Percentiles rank a stretch among this genome's conserved stretches.
Conservation (phyloP, 352 stramenopile genomes). For the Hyaloperonospora brassicae region DNA sequence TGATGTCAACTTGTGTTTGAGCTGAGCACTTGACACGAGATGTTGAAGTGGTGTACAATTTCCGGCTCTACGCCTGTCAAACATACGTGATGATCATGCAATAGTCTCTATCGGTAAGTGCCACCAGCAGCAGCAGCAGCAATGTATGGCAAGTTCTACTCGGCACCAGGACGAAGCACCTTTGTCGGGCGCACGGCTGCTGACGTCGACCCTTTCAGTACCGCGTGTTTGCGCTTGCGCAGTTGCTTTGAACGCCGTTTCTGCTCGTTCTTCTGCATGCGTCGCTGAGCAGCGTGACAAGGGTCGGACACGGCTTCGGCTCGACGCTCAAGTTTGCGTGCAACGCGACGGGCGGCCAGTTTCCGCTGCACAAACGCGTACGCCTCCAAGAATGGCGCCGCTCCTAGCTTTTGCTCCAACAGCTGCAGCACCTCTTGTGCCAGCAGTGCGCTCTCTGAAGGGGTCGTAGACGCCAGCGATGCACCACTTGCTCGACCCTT, state of each 20-base stretch:
- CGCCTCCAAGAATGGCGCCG: conserved; percentile 58
- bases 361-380: conserved; percentile 85
- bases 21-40: too few species aligned
- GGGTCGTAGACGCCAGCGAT: conserved; percentile 16
- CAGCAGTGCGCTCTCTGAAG: conserved; percentile 46
- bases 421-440: conserved; percentile 84
- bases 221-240: conserved; percentile 84
- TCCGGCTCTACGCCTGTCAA: too few species aligned
- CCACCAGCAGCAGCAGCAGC: too few species aligned
- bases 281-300: conserved; percentile 59
- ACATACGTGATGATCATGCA: too few species aligned
- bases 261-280: conserved; percentile 81
- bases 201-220: conserved; percentile 71
- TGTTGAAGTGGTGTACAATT: too few species aligned
- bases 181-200: conserved; percentile 51
- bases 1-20: too few species aligned
- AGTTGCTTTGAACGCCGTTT: conserved; percentile 79
- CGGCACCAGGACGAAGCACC: conserved; percentile 48
- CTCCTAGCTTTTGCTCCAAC: conserved; percentile 71
- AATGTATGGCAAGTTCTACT: too few species aligned
- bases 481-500: conserved; percentile 25
- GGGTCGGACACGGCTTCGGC: conserved; percentile 72
- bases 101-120: too few species aligned
- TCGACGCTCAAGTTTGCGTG: conserved; percentile 69
- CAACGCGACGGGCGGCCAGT: conserved; percentile 58